Percentiles rank a stretch among this genome's conserved stretches.
phyloP scores from a whole-genome alignment of 1,139 yeast genomes.

The Ogataea hybrid region DNA sequence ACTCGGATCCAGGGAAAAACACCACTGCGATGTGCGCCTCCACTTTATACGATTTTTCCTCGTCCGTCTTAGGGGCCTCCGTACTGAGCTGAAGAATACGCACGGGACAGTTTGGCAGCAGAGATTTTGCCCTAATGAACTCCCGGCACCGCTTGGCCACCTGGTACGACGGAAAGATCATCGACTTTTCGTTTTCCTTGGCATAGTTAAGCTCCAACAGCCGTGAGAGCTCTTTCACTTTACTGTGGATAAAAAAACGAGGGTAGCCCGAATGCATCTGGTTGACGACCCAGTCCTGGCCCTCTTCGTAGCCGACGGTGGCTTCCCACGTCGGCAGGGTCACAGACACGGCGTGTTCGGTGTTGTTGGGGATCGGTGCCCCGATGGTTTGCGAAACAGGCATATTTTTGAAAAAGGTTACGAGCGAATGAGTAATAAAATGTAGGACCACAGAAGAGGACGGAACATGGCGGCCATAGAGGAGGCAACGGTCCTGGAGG shows the following conservation, averaged over 20 bases:
- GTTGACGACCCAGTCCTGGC: conserved; percentile 76
- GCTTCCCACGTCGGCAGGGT: conserved; percentile 95
- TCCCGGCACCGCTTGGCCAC: conserved; percentile 86
- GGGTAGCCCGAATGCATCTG: conserved; percentile 90
- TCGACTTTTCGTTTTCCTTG: conserved; percentile 66
- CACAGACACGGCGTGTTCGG: conserved; percentile 91
- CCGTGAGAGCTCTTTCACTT: conserved; percentile 59
- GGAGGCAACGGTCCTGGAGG: no score
- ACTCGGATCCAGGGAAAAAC: conserved; percentile 61
- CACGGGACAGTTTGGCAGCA: conserved; percentile 39
- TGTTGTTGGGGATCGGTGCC: conserved; percentile 81
- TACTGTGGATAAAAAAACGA: conserved; percentile 74
- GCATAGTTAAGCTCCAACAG: conserved; percentile 63
- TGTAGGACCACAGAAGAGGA: neutral
- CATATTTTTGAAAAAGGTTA: conserved; percentile 9
- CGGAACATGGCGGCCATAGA: no score
- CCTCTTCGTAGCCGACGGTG: conserved; percentile 89
- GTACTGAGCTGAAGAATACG: conserved; percentile 81
- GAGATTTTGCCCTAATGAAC: conserved; percentile 49
- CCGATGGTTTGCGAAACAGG: conserved; percentile 53
- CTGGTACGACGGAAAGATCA: conserved; percentile 74
- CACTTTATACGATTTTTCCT: conserved; percentile 55
- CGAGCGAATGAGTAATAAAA: conserved; percentile 5
- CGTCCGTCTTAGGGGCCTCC: conserved; percentile 59
- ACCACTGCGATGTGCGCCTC: conserved; percentile 75